Percentiles rank a stretch among this genome's conserved stretches.
Conservation (phyloP, 805 yeast species). For the Diddensiella caesifluorescens region DNA sequence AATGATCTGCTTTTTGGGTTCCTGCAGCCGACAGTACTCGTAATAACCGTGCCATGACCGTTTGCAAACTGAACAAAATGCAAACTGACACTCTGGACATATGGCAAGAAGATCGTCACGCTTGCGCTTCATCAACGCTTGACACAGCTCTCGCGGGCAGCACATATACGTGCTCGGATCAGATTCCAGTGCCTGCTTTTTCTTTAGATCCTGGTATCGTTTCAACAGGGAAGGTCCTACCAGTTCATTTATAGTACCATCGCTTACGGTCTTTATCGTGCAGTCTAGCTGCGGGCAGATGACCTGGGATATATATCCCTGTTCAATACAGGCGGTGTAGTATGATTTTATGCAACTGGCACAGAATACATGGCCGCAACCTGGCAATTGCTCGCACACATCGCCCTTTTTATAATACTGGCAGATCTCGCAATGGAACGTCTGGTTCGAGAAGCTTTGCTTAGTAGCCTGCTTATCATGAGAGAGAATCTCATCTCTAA, state of each 20-base stretch:
- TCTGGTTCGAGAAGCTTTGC: constrained; percentile 14
- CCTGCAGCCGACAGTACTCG: constrained; percentile 17
- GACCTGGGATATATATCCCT: constrained; percentile 20
- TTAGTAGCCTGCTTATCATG: constrained; percentile 11
- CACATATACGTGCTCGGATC: constrained; percentile 14
- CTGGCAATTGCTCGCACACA: constrained; percentile 13
- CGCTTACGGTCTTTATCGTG: constrained; percentile 5
- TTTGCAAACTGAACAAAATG: constrained; percentile 21
- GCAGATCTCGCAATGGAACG: constrained; percentile 22
- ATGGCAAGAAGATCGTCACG: constrained; percentile 20
- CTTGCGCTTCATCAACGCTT: constrained; percentile 16
- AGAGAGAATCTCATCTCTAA: constrained; percentile 10
- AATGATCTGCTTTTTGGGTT: constrained; percentile 14
- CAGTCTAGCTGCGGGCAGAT: constrained; percentile 20
- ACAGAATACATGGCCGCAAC: constrained; percentile 22
- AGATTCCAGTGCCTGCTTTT: constrained; percentile 15
- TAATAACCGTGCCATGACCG: constrained; percentile 24
- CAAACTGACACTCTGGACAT: constrained; percentile 22
- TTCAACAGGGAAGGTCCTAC: constrained; percentile 11
- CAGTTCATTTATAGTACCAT: constrained; percentile 8
- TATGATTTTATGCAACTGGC: constrained; percentile 18
- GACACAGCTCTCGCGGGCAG: constrained; percentile 21
- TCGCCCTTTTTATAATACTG: constrained; percentile 18
- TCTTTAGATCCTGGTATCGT: constrained; percentile 10
- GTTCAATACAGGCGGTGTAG: constrained; percentile 19